Conservation (phyloP, 2,329 filamentous ascomycete species). For the Lasiodiplodia theobromae region DNA sequence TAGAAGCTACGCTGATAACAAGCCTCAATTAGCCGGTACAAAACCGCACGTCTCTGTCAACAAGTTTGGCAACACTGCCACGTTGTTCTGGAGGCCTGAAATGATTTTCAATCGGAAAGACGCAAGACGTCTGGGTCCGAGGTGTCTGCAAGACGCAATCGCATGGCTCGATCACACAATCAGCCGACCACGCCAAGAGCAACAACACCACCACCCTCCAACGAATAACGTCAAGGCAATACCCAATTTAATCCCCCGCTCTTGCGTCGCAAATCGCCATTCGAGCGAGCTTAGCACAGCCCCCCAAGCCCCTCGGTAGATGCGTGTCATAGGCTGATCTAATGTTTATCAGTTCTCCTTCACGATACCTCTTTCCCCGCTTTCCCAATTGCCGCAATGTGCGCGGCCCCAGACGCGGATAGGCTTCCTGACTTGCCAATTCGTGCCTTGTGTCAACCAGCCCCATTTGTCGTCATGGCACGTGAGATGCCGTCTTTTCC, state of each 20-base stretch:
- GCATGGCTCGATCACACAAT: constrained; percentile 12
- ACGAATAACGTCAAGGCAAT: background rate
- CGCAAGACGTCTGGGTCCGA: background rate
- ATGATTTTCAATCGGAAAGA: background rate
- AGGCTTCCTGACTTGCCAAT: background rate
- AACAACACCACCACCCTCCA: background rate
- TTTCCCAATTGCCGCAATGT: background rate
- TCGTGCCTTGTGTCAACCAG: constrained; percentile 3
- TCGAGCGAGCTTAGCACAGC: background rate
- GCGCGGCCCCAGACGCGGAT: background rate
- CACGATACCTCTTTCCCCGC: background rate
- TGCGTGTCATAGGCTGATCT: constrained; percentile 19
- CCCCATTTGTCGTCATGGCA: constrained; percentile 22
- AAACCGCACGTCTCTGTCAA: background rate
- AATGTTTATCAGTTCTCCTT: constrained; percentile 1
- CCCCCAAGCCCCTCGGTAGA: background rate
- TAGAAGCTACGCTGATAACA: too few species aligned
- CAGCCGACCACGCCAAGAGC: constrained; percentile 7
- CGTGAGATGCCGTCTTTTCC: constrained; percentile 23
- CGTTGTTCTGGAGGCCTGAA: background rate
- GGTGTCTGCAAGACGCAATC: constrained; percentile 9
- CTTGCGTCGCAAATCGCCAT: background rate
- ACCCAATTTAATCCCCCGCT: constrained; percentile 1
- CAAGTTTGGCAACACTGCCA: background rate
- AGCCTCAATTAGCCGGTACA: too few species aligned